Conservation (phyloP, 345 rosid genomes). For the Rubroshorea leprosula region DNA sequence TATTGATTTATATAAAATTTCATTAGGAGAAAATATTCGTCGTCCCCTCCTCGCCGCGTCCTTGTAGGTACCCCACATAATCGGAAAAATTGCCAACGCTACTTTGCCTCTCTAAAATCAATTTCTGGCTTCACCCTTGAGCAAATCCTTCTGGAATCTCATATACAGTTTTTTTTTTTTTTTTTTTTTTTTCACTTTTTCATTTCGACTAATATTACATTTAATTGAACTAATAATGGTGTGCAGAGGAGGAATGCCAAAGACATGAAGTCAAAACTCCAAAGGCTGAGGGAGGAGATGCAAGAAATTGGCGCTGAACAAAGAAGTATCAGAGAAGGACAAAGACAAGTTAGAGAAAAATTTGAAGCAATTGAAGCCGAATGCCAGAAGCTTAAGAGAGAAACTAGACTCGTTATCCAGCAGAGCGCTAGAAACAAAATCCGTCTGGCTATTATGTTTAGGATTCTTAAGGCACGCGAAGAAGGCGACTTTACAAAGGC, state of each 20-base stretch:
- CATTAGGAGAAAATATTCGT: too few species aligned
- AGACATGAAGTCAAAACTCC: background rate
- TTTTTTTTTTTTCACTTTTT: background rate
- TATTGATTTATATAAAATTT: too few species aligned
- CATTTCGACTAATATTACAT: background rate
- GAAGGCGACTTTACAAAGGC: background rate
- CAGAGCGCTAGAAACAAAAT: slow-evolving; percentile 6
- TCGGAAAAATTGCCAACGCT: too few species aligned
- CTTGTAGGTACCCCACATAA: too few species aligned
- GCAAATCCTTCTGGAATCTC: too few species aligned
- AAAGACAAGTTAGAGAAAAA: slow-evolving; percentile 10
- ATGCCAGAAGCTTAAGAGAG: slow-evolving; percentile 4
- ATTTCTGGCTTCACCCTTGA: too few species aligned
- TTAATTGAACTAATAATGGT: background rate
- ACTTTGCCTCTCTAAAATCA: too few species aligned
- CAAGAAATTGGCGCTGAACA: background rate
- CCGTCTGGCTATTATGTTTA: slow-evolving; percentile 10
- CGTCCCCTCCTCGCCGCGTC: too few species aligned
- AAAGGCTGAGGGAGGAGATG: slow-evolving; percentile 1
- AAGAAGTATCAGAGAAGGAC: slow-evolving; percentile 8
- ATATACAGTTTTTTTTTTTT: too few species aligned
- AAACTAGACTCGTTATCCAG: slow-evolving; percentile 10
- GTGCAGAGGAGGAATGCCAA: background rate
- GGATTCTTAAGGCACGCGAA: slow-evolving; percentile 9
- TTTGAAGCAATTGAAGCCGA: background rate